A percentile compares a stretch with the other conserved stretches of the same genome.
Conservation (phyloP, 257 asterid genomes). For the Galeopsis tetrahit region DNA sequence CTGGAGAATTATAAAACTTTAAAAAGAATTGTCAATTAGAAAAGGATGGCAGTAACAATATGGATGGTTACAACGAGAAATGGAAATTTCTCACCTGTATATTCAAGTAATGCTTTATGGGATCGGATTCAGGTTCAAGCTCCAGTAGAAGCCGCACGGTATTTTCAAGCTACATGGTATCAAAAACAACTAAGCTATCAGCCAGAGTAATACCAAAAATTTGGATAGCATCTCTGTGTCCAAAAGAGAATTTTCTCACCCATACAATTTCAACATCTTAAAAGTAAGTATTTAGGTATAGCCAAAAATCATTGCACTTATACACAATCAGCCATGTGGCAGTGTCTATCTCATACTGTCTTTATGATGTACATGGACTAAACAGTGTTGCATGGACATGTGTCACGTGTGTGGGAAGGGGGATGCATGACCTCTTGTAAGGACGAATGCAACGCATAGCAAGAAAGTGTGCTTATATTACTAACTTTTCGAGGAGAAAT, state of each 20-base stretch:
- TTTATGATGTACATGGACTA: neutral
- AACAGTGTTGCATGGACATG: neutral
- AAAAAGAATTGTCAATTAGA: conserved; percentile 17
- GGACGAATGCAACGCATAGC: too few species aligned
- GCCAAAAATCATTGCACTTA: neutral
- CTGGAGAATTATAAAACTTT: neutral
- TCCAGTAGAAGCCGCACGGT: conserved; percentile 89
- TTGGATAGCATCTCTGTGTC: neutral
- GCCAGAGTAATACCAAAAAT: conserved; percentile 19
- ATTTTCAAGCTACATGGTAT: conserved; percentile 88
- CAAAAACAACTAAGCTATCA: conserved; percentile 36
- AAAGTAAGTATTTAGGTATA: neutral
- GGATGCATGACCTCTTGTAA: too few species aligned
- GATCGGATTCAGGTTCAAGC: conserved; percentile 98
- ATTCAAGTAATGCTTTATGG: conserved; percentile 88
- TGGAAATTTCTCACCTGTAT: conserved; percentile 69
- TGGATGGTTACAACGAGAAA: conserved; percentile 14
- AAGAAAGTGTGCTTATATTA: neutral
- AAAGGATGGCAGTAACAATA: conserved; percentile 22
- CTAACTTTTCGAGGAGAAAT: neutral
- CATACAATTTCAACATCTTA: conserved; percentile 10
- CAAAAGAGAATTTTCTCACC: neutral
- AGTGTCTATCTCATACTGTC: neutral
- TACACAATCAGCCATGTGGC: neutral
- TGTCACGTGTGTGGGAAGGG: neutral